Base-by-base conservation (phyloP, 768 basidiomycete species). In the Dendrothele bispora region DNA sequence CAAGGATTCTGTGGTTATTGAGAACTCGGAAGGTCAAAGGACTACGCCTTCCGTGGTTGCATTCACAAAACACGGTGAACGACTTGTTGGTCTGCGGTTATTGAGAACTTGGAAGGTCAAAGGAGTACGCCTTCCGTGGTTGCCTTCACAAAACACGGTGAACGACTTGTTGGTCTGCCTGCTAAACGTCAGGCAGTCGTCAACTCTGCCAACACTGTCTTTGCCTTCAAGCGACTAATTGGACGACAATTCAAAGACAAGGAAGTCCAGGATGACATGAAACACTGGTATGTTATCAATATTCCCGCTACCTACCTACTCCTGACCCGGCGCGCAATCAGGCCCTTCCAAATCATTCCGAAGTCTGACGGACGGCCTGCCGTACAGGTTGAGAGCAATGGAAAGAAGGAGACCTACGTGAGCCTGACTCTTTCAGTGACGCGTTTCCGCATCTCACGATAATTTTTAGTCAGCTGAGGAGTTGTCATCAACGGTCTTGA, bases 21-120 rank as follows among this genome's bases (percentile, higher is more conserved):
- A 98, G 73, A 98, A 98, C 75, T 75, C 95, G 5, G 95, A 98
- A 75, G 95, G 97, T 75, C 90, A 89, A 48, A 85, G 97, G 57
- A 98, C 97, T 53, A 99, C 97, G 14, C 97, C 97, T 2, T 99
- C 97, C 30, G 93, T 98, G 47, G 92, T 98, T 56, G 95, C 95
- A 30, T 99, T 99, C 79, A 93, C 97, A 46, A 97, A 98, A 69
- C 94, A 98, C 59, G 93, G 92, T 48, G 97, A 99, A 67, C 92
- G 95, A 49, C 79, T 98, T 26, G 87, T 97, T 50, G 95, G 95
- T 82, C 95, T 41, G 88, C 91, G 56, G 95, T 98, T 54, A 88
- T 99, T 57, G 97, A 98, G 73, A 98, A 98, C 75, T 75, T 95
- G 5, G 95, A 98, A 75, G 95, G 97, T 75, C 90, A 89, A 48